Base-by-base conservation (phyloP, 768 basidiomycete species). In the Tremella fuciformis region DNA sequence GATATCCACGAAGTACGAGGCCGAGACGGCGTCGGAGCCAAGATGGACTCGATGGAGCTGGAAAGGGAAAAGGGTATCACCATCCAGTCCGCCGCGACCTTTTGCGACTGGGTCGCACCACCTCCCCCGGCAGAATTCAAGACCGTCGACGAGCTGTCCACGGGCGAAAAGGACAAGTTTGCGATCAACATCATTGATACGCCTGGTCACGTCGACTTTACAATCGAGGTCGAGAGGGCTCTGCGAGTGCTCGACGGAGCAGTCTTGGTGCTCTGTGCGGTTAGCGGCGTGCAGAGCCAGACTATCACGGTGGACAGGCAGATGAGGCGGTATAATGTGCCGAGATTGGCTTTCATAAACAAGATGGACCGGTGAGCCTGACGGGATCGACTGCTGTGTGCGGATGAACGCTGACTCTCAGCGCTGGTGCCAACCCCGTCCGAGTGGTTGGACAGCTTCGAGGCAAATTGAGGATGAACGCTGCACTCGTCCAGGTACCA, bases 41-140 rank as follows among this genome's bases (percentile, higher is more conserved):
- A 99, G 81, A 99, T 99, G 96, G 96, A 99, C 78, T 90, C 88
- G 67, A 99, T 99, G 96, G 96, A 99, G 63, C 81, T 99, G 3
- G 96, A 99, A 77, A 83, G 94, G 48, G 96, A 98, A 78, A 98
- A 99, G 80, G 96, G 96, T 39, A 99, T 99, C 69, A 99, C 96
- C 34, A 99, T 99, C 62, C 96, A 99, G 78, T 92, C 89, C 70
- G 96, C 96, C 2, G 96, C 96, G 1, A 98, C 96, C 0, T 99
- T 93, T 78, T 94, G 91, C 67, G 94, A 98, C 74, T 99, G 96
- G 96, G 83, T 88, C 2, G 80, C 85, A 51, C 84, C 85, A 2
- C 59, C 66, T 2, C 67, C 67, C 0, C 77, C 79, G 2, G 83
- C 83, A 18, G 82, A 82, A 59, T 26, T 66, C 16, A 56, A 55